Evolutionary conservation across 305 asterid genomes (phyloP).

Genomic region (Fraxinus ornus): DNA sequence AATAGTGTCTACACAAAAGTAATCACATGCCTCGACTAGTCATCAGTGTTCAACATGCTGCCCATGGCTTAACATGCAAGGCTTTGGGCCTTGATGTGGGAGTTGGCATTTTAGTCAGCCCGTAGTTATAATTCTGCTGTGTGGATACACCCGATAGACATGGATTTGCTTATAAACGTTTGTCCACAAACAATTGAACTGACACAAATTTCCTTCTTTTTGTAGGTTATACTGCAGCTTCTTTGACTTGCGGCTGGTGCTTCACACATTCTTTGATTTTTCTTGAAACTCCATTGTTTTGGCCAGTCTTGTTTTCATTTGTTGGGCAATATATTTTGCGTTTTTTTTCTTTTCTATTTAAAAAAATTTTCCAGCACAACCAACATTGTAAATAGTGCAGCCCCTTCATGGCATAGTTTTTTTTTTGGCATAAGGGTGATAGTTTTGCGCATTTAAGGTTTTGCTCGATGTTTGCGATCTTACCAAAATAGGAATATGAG

Average conservation of each 20-base stretch:
- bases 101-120: neutral
- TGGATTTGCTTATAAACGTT: neutral
- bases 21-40: neutral
- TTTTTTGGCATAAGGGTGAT: slow-evolving; percentile 49
- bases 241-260: slow-evolving; percentile 18
- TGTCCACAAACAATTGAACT: neutral
- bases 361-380: slow-evolving; percentile 20
- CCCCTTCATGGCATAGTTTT: slow-evolving; percentile 55
- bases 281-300: slow-evolving; percentile 21
- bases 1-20: no score
- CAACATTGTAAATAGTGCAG: slow-evolving; percentile 47
- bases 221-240: slow-evolving; percentile 34
- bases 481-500: slow-evolving; percentile 13
- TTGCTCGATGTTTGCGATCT: slow-evolving; percentile 13
- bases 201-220: neutral
- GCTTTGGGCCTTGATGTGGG: neutral
- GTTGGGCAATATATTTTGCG: slow-evolving; percentile 16
- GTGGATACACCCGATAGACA: neutral
- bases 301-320: slow-evolving; percentile 13
- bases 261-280: slow-evolving; percentile 25
- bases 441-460: slow-evolving; percentile 25
- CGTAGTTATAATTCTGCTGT: neutral
- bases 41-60: neutral
- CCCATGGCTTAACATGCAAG: neutral
- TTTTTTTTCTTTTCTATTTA: neutral